Percentiles rank a stretch among this genome's conserved stretches.
Evolutionary conservation across 2,329 filamentous ascomycete genomes (phyloP).

Genomic region (Madurella mycetomatis): DNA sequence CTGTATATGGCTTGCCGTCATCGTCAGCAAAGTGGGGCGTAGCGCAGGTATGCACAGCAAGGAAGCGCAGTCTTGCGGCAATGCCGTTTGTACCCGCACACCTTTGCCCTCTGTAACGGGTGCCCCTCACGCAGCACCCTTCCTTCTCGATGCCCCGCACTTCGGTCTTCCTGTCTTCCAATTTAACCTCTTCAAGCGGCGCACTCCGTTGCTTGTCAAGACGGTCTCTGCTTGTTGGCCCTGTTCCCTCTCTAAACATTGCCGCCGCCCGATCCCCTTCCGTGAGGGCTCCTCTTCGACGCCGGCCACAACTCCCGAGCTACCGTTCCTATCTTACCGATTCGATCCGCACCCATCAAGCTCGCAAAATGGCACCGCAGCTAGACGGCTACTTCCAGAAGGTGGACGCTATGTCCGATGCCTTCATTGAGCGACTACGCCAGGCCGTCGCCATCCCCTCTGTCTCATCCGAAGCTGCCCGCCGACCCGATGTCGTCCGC

Average conservation of each 20-base stretch:
- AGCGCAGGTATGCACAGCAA: no score
- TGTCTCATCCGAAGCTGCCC: slow-evolving; percentile 84
- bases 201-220: slow-evolving; percentile 9
- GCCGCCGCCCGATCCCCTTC: slow-evolving; percentile 4
- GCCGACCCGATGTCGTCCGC: slow-evolving; percentile 86
- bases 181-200: slow-evolving; percentile 14
- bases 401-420: slow-evolving; percentile 72
- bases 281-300: background rate
- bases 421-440: slow-evolving; percentile 85
- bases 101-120: slow-evolving; percentile 2
- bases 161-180: slow-evolving; percentile 30
- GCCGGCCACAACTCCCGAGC: slow-evolving; percentile 25
- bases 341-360: slow-evolving; percentile 54
- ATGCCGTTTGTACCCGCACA: background rate
- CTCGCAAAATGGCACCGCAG: slow-evolving; percentile 79
- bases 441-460: slow-evolving; percentile 96
- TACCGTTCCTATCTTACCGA: slow-evolving; percentile 46
- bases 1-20: no score
- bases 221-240: background rate
- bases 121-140: background rate
- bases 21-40: no score
- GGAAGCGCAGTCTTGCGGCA: no score
- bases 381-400: slow-evolving; percentile 91
- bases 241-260: slow-evolving; percentile 8
- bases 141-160: slow-evolving; percentile 43